Evolutionary conservation across 805 yeast species (phyloP).

Genomic region (Candida glaebosa): DNA sequence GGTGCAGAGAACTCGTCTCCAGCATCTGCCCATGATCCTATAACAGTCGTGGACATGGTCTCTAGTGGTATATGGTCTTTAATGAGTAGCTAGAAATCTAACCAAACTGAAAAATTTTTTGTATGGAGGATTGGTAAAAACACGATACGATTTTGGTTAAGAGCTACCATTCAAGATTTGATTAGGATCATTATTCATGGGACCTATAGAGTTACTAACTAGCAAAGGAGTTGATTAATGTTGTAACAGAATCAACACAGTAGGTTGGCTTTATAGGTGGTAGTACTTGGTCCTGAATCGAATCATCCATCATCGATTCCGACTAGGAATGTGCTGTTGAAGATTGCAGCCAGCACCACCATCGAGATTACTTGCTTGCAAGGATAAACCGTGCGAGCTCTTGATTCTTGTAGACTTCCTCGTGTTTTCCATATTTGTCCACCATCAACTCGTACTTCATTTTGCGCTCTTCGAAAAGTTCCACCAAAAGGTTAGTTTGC

Average conservation of each 20-base stretch:
- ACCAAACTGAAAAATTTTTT: conserved; percentile 6
- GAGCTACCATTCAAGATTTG: conserved; percentile 1
- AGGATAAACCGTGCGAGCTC: conserved; percentile 28
- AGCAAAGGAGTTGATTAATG: neutral
- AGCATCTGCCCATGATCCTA: conserved; percentile 67
- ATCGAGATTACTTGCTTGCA: neutral
- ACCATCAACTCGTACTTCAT: conserved; percentile 9
- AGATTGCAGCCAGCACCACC: too few relatives aligned
- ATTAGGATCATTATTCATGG: neutral
- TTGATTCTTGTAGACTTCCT: conserved; percentile 53
- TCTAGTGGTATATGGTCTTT: too few relatives aligned
- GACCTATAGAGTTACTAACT: too few relatives aligned
- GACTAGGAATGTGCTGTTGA: too few relatives aligned
- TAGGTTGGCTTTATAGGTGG: too few relatives aligned
- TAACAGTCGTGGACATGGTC: conserved; percentile 34
- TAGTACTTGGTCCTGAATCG: too few relatives aligned
- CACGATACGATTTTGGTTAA: neutral
- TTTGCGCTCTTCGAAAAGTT: conserved; percentile 24
- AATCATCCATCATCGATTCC: too few relatives aligned
- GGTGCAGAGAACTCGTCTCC: conserved; percentile 73
- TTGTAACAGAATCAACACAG: neutral
- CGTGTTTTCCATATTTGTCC: conserved; percentile 57
- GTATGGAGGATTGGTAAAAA: conserved; percentile 6
- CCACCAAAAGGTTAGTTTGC: conserved; percentile 44
- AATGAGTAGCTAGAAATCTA: too few relatives aligned